Evolutionary conservation across 163 green algal species (phyloP), one percentile per base, ranked within the genome.

Genomic region (Prototheca stagnorum): DNA sequence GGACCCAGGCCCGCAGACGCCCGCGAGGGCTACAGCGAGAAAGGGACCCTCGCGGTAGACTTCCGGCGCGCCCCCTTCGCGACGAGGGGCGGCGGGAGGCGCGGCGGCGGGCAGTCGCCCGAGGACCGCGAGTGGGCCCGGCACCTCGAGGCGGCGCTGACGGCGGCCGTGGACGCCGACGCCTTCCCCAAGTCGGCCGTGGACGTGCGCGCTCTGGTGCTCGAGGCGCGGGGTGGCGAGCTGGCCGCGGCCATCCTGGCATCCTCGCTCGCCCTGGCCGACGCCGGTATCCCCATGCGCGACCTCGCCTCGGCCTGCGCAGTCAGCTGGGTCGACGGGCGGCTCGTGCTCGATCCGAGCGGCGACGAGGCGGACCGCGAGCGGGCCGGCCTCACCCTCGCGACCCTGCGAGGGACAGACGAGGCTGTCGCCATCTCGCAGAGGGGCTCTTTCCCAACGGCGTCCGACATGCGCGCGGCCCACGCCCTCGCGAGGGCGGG

Each of bases 241-340:
- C 46, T 78, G 23, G 69, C 73, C 2, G 67, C 75, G 7, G 59
- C 63, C 2, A 68, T 77, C 34, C 73, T 63, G 3, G 75, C 72
- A 14, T 81, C 79, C 7, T 68, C 64, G 4, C 46, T 84, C 49
- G 81, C 81, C 7, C 56, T 92, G 24, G 82, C 81, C 8, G 71
- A 92, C 46, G 82, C 82, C 1, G 77, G 72, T 3, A 72, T 92
- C 2, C 62, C 77, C 37, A 62, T 88, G 57, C 51, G 56, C 17
- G 82, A 92, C 54, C 45, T 93, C 3, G 67, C 88, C 4, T 53
- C 77, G 11, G 70, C 82, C 2, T 77, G 65, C 49, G 67, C 34
- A 8, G 61, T 92, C 72, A 69, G 59, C 39, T 40, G 52, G 1
- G 59, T 72, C 26, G 25, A 54, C 1, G 67, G 61, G 2, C 40